These are phyloP conservation scores for Metschnikowia lachancei DNA, from an alignment of 805 yeast species.

Conservation along the genomic window DNA sequence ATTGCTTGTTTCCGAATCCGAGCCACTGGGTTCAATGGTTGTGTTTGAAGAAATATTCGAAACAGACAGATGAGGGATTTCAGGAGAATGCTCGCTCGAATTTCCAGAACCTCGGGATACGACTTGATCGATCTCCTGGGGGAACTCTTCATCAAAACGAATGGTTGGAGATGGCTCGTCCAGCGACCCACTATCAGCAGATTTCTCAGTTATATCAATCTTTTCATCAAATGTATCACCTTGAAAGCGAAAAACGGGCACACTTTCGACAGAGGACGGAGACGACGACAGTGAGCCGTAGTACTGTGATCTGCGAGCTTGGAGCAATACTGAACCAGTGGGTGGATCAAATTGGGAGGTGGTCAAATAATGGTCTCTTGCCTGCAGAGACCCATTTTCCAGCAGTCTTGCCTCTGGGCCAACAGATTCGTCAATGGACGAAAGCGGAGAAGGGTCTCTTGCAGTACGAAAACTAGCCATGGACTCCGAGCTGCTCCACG, in stretches of 20 bases:
- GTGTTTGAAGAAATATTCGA: neutral
- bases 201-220: neutral
- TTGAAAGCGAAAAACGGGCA: neutral
- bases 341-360: neutral
- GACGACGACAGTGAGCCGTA: constrained; percentile 2
- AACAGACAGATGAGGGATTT: neutral
- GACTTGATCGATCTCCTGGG: neutral
- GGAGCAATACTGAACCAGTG: neutral
- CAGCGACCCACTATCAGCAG: neutral
- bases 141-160: neutral
- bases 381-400: neutral
- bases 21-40: neutral
- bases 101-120: neutral
- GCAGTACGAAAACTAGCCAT: constrained; percentile 9
- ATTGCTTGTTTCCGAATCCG: neutral
- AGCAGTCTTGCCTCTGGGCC: neutral
- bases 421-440: constrained; percentile 13
- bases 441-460: constrained; percentile 11
- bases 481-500: constrained; percentile 12
- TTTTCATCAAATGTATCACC: neutral
- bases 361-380: neutral
- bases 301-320: neutral
- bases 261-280: constrained; percentile 5
- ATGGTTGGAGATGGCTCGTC: neutral
- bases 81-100: neutral